These are phyloP conservation scores for Thelephora terrestris DNA, from an alignment of 1,284 basidiomycete species.

Conservation along the genomic window DNA sequence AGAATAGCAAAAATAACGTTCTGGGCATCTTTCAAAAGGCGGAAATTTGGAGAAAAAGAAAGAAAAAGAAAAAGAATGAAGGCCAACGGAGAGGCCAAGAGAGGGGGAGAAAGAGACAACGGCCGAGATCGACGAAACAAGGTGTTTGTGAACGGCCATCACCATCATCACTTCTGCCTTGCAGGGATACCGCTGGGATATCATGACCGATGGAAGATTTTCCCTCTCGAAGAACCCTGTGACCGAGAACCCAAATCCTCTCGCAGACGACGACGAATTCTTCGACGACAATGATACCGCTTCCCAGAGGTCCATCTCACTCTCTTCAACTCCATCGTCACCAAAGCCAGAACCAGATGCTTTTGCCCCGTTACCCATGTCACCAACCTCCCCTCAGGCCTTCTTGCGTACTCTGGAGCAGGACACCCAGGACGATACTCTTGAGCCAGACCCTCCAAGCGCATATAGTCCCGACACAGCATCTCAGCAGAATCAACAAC, in stretches of 20 bases:
- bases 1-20: no score
- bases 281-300: constrained; percentile 59
- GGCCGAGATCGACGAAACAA: not conserved
- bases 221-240: no score
- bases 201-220: no score
- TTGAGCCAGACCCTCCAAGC: not conserved
- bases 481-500: not conserved
- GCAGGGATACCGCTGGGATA: not conserved
- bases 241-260: not conserved
- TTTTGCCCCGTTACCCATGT: constrained; percentile 32
- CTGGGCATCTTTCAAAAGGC: no score
- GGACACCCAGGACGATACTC: constrained; percentile 15
- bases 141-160: not conserved
- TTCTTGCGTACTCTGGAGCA: no score
- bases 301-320: constrained; percentile 67
- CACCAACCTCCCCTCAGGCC: constrained; percentile 17
- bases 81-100: not conserved
- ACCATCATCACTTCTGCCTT: not conserved
- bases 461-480: constrained; percentile 1
- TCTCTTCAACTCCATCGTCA: constrained; percentile 43
- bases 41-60: not conserved
- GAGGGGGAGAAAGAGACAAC: no score
- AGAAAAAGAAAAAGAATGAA: not conserved
- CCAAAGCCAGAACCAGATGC: constrained; percentile 17
- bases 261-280: constrained; percentile 7